Conservation (phyloP, 768 basidiomycete genomes). For the Pilatotrama ljubarskyi region DNA sequence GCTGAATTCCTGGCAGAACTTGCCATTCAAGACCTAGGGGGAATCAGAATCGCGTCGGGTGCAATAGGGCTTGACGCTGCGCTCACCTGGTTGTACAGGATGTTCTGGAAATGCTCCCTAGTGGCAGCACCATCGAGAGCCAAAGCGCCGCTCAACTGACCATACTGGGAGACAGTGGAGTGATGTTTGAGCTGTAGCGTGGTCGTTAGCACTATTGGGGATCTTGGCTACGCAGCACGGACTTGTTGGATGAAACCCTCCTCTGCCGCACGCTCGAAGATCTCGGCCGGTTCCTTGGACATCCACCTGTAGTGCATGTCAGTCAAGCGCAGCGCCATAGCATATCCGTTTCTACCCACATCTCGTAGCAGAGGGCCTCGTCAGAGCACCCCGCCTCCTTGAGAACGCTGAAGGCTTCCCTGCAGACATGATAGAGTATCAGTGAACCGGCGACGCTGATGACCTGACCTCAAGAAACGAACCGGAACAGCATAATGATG, state of each 20-base stretch:
- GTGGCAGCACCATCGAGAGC: slow-evolving; percentile 51
- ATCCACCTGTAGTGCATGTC: slow-evolving; percentile 51
- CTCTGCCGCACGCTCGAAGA: slow-evolving; percentile 67
- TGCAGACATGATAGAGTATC: slow-evolving; percentile 24
- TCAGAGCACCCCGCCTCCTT: slow-evolving; percentile 67
- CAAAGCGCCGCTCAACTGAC: slow-evolving; percentile 59
- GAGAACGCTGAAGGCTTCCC: slow-evolving; percentile 60
- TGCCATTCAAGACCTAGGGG: slow-evolving; percentile 55
- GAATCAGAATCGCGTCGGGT: background rate
- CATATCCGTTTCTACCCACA: slow-evolving; percentile 37
- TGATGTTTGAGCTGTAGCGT: slow-evolving; percentile 55
- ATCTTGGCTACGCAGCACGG: slow-evolving; percentile 5
- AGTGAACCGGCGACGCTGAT: no score
- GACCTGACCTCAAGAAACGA: background rate
- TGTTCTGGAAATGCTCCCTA: slow-evolving; percentile 56
- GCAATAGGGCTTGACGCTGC: background rate
- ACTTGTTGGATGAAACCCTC: slow-evolving; percentile 64
- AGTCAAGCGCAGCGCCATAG: background rate
- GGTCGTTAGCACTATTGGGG: background rate
- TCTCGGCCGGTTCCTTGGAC: slow-evolving; percentile 71
- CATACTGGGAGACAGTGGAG: slow-evolving; percentile 61
- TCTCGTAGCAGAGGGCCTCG: slow-evolving; percentile 66
- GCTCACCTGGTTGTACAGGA: slow-evolving; percentile 55
- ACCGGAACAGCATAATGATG: slow-evolving; percentile 64
- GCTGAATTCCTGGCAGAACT: slow-evolving; percentile 56